Percentiles rank a stretch among this genome's conserved stretches.
Evolutionary conservation across 164 flowering plant species (phyloP).

Genomic region (Annona cherimola): DNA sequence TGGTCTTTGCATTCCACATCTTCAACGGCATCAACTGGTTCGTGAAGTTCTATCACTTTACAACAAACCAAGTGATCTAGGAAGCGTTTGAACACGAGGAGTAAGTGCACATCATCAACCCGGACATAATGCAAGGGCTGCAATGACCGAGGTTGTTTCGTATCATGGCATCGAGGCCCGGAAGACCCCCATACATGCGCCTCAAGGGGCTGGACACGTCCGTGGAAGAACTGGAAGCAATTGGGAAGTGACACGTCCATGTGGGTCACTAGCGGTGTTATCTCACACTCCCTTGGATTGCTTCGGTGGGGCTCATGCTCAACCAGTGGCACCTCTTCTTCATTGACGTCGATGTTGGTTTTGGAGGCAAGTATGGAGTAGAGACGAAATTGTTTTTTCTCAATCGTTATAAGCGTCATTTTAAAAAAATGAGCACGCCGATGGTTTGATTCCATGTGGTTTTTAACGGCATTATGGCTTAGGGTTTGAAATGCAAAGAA

Average conservation of each 20-base stretch:
- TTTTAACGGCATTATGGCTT: no score
- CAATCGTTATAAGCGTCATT: no score
- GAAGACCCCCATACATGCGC: conserved; percentile 82
- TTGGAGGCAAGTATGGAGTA: no score
- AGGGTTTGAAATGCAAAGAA: no score
- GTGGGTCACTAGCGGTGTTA: no score
- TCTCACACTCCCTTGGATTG: no score
- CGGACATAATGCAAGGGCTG: conserved; percentile 95
- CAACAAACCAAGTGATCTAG: conserved; percentile 93
- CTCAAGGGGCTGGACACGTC: conserved; percentile 87
- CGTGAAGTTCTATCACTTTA: conserved; percentile 95
- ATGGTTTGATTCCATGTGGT: no score
- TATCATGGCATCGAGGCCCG: conserved; percentile 84
- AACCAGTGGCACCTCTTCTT: no score
- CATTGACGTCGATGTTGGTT: no score
- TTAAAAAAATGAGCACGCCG: no score
- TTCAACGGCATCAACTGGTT: conserved; percentile 98
- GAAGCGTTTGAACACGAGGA: conserved; percentile 96
- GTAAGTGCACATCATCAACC: conserved; percentile 89
- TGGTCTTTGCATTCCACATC: conserved; percentile 85
- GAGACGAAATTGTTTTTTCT: no score
- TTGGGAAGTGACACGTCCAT: conserved; percentile 55
- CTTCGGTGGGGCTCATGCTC: no score
- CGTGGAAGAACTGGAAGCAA: conserved; percentile 74
- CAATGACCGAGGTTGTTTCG: conserved; percentile 98